Conservation (phyloP, 305 asterid species). For the Fraxinus paxiana region DNA sequence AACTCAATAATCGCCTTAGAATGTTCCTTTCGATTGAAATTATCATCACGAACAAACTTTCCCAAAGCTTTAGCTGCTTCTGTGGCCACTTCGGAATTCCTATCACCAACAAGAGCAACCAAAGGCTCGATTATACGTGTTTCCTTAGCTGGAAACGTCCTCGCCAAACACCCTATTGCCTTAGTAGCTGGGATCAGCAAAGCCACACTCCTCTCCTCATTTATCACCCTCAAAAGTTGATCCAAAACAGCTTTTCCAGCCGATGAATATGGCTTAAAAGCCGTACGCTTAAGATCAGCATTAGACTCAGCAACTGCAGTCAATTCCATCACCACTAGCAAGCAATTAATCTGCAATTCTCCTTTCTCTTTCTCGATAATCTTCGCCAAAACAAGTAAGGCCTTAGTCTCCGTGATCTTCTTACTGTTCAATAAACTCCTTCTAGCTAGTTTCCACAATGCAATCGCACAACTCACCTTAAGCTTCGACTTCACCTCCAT, state of each 20-base stretch:
- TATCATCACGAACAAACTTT: constrained; percentile 48
- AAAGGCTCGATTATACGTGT: constrained; percentile 42
- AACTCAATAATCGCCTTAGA: constrained; percentile 58
- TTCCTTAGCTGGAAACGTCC: constrained; percentile 59
- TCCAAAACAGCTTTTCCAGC: constrained; percentile 56
- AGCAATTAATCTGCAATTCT: constrained; percentile 41
- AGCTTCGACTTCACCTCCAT: constrained; percentile 44
- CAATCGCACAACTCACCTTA: constrained; percentile 46
- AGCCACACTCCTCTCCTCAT: constrained; percentile 29
- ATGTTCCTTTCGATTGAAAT: constrained; percentile 51
- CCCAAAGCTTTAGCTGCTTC: constrained; percentile 53
- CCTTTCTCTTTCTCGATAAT: constrained; percentile 56
- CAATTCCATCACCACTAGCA: constrained; percentile 58
- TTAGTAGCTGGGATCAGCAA: constrained; percentile 43
- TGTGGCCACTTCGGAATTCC: constrained; percentile 30
- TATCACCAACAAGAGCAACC: constrained; percentile 37
- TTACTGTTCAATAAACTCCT: constrained; percentile 46
- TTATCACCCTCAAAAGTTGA: constrained; percentile 56
- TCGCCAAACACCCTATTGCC: constrained; percentile 56
- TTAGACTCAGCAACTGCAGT: constrained; percentile 55
- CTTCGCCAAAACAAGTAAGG: constrained; percentile 56
- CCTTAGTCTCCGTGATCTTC: constrained; percentile 60
- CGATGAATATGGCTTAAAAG: constrained; percentile 51
- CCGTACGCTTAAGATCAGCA: constrained; percentile 43
- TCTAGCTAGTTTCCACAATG: constrained; percentile 50